phyloP scores from a whole-genome alignment of 257 asterid genomes.

The Solanum habrochaites region DNA sequence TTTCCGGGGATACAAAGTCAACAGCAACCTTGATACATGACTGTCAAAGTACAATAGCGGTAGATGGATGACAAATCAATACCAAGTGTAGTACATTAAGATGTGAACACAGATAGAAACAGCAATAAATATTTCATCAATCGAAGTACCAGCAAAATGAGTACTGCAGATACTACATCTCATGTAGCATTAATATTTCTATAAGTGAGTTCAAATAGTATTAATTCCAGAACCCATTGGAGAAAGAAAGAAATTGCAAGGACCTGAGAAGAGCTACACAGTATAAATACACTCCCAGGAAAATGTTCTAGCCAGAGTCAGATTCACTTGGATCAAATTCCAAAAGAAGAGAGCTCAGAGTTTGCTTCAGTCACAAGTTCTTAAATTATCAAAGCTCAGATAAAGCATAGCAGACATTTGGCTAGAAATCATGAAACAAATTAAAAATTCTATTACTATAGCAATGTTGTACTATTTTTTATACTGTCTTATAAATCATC shows the following conservation, averaged over 20 bases:
- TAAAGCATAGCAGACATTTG: neutral
- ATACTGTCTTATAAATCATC: neutral
- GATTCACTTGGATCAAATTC: neutral
- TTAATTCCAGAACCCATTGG: neutral
- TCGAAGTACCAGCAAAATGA: neutral
- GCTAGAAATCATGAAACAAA: neutral
- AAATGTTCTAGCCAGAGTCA: neutral
- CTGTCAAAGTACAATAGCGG: slow-evolving; percentile 7
- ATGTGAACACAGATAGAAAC: neutral
- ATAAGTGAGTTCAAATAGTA: neutral
- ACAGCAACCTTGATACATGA: slow-evolving; percentile 32
- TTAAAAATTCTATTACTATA: neutral
- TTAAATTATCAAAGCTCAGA: neutral
- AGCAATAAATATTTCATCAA: neutral
- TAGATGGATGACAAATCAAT: neutral
- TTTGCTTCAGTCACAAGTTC: neutral
- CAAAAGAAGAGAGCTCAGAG: neutral
- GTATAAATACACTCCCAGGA: neutral
- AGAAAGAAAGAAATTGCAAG: neutral
- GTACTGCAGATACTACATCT: neutral
- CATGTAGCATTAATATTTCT: neutral
- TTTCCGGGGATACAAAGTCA: slow-evolving; percentile 42
- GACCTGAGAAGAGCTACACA: neutral
- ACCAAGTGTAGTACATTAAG: neutral
- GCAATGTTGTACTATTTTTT: neutral